phyloP scores from a whole-genome alignment of 148 eudicot species.

The Camellia lanceoleosa region DNA sequence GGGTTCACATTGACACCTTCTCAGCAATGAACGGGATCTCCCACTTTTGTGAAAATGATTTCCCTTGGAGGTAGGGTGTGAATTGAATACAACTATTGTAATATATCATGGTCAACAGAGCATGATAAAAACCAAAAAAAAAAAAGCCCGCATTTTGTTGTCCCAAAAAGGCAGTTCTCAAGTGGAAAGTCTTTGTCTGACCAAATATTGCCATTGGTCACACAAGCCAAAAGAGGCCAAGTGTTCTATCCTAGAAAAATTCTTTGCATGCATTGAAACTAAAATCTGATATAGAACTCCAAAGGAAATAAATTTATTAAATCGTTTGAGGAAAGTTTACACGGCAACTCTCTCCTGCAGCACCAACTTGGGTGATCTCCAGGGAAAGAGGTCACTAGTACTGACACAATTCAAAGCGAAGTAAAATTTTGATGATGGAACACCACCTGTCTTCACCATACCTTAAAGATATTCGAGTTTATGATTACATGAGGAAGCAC shows the following conservation, averaged over 20 bases:
- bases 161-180: not conserved
- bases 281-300: too few species aligned
- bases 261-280: too few species aligned
- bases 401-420: not conserved
- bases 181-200: not conserved
- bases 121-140: not conserved
- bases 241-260: not conserved
- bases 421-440: not conserved
- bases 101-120: not conserved
- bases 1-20: constrained; percentile 79
- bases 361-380: too few species aligned
- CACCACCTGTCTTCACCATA: not conserved
- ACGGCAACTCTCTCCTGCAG: too few species aligned
- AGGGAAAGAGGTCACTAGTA: too few species aligned
- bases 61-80: constrained; percentile 71
- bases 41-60: constrained; percentile 69
- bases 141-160: not conserved
- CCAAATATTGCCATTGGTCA: not conserved
- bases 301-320: too few species aligned
- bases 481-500: not conserved
- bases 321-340: too few species aligned
- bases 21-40: constrained; percentile 95
- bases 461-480: not conserved
- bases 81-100: not conserved
- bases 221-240: not conserved